phyloP scores from a whole-genome alignment of 2,329 filamentous ascomycete species.

The Incumbomyces delicatus region DNA sequence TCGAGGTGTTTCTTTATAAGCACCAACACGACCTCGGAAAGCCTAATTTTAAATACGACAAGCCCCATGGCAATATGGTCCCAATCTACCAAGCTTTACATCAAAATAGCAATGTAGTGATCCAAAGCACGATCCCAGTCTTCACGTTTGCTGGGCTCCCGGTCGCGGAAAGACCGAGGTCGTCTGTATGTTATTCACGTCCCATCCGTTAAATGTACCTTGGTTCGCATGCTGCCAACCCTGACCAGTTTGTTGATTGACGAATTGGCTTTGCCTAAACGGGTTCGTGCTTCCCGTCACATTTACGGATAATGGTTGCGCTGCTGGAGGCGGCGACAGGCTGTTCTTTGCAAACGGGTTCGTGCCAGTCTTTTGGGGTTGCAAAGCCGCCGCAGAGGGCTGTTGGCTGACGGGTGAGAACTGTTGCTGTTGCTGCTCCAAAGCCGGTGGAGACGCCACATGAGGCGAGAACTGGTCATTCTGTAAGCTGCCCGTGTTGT shows the following conservation, averaged over 20 bases:
- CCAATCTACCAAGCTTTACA: too few relatives aligned
- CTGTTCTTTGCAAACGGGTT: constrained; percentile 58
- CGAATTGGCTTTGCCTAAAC: constrained; percentile 82
- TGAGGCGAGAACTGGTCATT: constrained; percentile 9
- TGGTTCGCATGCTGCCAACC: constrained; percentile 77
- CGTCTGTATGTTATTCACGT: constrained; percentile 67
- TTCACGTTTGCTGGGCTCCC: constrained; percentile 25
- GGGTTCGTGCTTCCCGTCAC: constrained; percentile 87
- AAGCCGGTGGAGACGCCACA: constrained; percentile 28
- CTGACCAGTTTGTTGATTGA: constrained; percentile 77
- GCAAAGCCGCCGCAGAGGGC: constrained; percentile 33
- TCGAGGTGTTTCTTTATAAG: too few relatives aligned
- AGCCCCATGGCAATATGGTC: too few relatives aligned
- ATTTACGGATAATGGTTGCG: constrained; percentile 55
- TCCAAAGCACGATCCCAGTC: too few relatives aligned
- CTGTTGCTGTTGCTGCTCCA: constrained; percentile 21
- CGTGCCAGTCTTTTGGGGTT: constrained; percentile 55
- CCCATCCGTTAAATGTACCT: constrained; percentile 64
- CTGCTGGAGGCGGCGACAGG: constrained; percentile 31
- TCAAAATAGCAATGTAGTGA: too few relatives aligned
- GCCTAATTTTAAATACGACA: too few relatives aligned
- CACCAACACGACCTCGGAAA: too few relatives aligned
- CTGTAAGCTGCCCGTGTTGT: constrained; percentile 23
- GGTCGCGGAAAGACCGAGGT: constrained; percentile 79
- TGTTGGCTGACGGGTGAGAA: constrained; percentile 30